These are phyloP conservation scores for Isatis tinctoria DNA, from an alignment of 345 rosid genomes.

Conservation along the genomic window DNA sequence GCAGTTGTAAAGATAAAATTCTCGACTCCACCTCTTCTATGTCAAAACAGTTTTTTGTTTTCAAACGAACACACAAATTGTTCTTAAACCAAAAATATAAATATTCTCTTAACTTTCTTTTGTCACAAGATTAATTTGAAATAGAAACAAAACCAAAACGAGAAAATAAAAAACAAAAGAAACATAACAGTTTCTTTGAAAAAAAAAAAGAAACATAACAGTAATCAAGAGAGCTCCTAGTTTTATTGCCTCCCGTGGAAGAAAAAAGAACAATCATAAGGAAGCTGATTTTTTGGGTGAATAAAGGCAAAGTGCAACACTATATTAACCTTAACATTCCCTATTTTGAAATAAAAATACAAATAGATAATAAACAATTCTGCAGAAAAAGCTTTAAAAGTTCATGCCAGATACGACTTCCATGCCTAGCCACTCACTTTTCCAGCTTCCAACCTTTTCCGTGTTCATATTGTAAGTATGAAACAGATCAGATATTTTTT, in stretches of 20 bases:
- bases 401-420: conserved; percentile 19
- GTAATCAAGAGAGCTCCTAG: not conserved
- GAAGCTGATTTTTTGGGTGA: conserved; percentile 5
- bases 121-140: not conserved
- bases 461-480: conserved; percentile 18
- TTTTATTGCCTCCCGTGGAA: conserved; percentile 20
- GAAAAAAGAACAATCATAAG: conserved; percentile 13
- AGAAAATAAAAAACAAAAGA: not conserved
- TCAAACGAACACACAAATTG: not conserved
- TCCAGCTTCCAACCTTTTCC: conserved; percentile 7
- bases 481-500: not conserved
- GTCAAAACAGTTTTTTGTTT: not conserved
- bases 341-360: conserved; percentile 11
- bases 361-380: not conserved
- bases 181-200: not conserved
- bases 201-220: not conserved
- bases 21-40: not conserved
- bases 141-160: not conserved
- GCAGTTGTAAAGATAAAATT: not conserved
- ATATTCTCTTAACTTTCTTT: not conserved
- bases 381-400: conserved; percentile 3
- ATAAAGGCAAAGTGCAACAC: conserved; percentile 23
- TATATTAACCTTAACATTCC: conserved; percentile 28
- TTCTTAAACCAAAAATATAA: not conserved
- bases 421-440: conserved; percentile 19